Percentiles rank a stretch among this genome's conserved stretches.
Conservation (phyloP, 257 asterid genomes). For the Capsicum chinense region DNA sequence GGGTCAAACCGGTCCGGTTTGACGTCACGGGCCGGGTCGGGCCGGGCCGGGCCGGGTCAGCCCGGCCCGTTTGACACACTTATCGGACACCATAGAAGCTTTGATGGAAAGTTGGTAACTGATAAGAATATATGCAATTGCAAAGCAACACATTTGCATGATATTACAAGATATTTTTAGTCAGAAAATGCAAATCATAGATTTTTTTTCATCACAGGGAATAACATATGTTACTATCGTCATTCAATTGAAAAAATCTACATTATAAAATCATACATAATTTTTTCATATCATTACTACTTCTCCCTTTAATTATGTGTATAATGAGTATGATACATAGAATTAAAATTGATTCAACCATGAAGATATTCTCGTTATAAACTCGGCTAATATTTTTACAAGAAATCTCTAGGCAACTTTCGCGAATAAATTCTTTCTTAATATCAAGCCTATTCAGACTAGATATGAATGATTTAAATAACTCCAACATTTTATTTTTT, state of each 20-base stretch:
- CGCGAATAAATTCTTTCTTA: neutral
- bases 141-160: conserved; percentile 1
- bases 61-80: too few species aligned
- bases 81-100: neutral
- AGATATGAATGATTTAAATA: neutral
- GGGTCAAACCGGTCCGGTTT: too few species aligned
- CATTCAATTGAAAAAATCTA: too few species aligned
- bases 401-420: neutral
- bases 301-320: neutral
- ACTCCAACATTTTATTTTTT: neutral
- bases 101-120: conserved; percentile 20
- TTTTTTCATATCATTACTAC: neutral
- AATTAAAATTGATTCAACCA: neutral
- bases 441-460: neutral
- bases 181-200: too few species aligned
- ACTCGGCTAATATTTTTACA: neutral
- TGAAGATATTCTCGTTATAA: neutral
- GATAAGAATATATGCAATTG: conserved; percentile 28
- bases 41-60: too few species aligned
- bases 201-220: too few species aligned
- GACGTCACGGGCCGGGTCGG: too few species aligned
- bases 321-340: neutral
- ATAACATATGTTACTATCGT: too few species aligned
- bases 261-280: too few species aligned
- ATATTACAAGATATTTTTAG: neutral